Evolutionary conservation across 2,329 filamentous ascomycete genomes (phyloP).

Genomic region (Colletotrichum eremochloae): DNA sequence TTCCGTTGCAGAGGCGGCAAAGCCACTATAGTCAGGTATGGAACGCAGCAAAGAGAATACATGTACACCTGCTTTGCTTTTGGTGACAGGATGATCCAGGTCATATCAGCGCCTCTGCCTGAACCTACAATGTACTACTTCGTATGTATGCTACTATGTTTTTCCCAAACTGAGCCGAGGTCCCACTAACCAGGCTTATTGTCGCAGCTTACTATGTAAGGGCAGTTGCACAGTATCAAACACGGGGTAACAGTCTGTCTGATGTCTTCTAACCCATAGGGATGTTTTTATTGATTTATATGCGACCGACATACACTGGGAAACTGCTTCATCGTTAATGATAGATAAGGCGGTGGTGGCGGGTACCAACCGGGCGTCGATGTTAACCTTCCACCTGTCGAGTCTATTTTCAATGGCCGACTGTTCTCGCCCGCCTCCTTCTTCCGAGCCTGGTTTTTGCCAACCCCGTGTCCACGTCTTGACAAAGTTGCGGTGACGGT

Average conservation of each 20-base stretch:
- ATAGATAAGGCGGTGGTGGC: conserved; percentile 5
- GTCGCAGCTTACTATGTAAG: not conserved
- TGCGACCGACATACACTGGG: not conserved
- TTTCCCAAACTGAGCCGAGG: not conserved
- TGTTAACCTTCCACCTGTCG: not conserved
- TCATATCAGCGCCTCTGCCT: not conserved
- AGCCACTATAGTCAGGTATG: not conserved
- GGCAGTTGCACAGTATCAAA: conserved; percentile 6
- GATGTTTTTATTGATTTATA: not conserved
- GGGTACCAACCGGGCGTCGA: conserved; percentile 3
- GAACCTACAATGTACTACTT: not conserved
- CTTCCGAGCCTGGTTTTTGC: conserved; percentile 15
- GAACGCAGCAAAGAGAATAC: not conserved
- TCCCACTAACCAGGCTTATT: not conserved
- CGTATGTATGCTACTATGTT: not conserved
- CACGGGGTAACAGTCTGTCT: not conserved
- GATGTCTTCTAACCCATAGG: not conserved
- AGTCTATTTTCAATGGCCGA: not conserved
- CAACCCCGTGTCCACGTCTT: not conserved
- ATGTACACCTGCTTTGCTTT: not conserved
- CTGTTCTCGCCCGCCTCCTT: conserved; percentile 6
- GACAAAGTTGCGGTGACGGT: conserved; percentile 31
- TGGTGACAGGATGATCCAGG: conserved; percentile 21
- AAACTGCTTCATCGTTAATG: conserved; percentile 12
- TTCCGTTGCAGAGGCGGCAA: conserved; percentile 14